A percentile compares a stretch with the other conserved stretches of the same genome.
Conservation (phyloP, 2,329 filamentous ascomycete genomes). For the Calonectria pseudoturangicola region DNA sequence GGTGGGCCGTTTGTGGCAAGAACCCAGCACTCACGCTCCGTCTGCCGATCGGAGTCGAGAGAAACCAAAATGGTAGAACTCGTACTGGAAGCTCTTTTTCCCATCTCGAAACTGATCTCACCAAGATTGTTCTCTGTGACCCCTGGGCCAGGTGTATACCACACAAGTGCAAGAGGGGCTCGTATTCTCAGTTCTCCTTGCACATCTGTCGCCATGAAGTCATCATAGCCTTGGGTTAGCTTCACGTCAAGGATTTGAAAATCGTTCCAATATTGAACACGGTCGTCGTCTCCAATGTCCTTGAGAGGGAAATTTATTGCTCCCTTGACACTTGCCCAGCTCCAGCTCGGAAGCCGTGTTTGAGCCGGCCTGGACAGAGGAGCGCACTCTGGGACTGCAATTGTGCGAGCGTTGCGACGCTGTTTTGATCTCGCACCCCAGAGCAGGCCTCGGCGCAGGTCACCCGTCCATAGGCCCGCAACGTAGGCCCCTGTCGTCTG, state of each 20-base stretch:
- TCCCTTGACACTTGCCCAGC: background rate
- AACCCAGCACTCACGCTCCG: background rate
- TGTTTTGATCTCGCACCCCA: background rate
- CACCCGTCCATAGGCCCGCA: background rate
- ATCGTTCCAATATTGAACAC: background rate
- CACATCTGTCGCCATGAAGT: conserved; percentile 2
- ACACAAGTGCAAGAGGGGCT: background rate
- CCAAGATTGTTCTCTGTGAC: background rate
- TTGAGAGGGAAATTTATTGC: background rate
- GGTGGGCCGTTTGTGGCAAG: background rate
- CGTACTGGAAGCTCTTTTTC: background rate
- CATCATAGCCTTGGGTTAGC: background rate
- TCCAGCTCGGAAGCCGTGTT: background rate
- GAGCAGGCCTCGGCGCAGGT: background rate
- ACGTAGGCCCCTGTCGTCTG: background rate
- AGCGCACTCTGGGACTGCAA: background rate
- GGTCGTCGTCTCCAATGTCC: background rate
- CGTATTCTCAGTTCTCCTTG: background rate
- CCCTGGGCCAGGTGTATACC: background rate
- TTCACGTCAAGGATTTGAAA: background rate
- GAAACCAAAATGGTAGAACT: background rate
- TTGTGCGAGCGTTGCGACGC: background rate
- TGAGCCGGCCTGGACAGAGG: background rate
- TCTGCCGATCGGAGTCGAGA: background rate
- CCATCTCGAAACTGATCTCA: background rate